phyloP scores from a whole-genome alignment of 371 early-diverging fungal species.

The Rhizopus sp. region DNA sequence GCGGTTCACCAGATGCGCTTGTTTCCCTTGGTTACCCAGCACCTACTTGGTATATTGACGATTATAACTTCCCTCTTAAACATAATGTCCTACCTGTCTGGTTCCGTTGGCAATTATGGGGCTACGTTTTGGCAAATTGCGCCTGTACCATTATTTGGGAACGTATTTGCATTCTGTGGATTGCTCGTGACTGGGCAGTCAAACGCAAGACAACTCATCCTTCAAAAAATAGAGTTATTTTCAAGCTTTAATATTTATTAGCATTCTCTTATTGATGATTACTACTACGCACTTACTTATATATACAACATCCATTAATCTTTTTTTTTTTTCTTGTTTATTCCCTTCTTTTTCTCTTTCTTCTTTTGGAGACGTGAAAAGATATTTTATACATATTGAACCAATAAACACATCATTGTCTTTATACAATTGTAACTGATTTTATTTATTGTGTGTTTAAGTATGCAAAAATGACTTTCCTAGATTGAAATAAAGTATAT shows the following conservation, averaged over 20 bases:
- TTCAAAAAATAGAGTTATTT: slow-evolving; percentile 20
- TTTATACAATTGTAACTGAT: too few relatives aligned
- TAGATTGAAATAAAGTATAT: too few relatives aligned
- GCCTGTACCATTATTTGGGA: slow-evolving; percentile 48
- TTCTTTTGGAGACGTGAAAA: neutral
- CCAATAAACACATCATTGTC: too few relatives aligned
- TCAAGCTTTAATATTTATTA: slow-evolving; percentile 27
- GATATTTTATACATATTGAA: too few relatives aligned
- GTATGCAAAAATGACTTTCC: too few relatives aligned
- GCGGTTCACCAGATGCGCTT: slow-evolving; percentile 58
- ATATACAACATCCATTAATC: neutral
- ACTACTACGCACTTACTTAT: neutral
- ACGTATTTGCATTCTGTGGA: slow-evolving; percentile 54
- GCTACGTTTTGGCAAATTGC: slow-evolving; percentile 33
- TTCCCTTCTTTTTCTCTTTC: neutral
- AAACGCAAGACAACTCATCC: slow-evolving; percentile 20
- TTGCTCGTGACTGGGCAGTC: slow-evolving; percentile 41
- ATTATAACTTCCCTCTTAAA: slow-evolving; percentile 61
- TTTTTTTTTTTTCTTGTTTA: neutral
- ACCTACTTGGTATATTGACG: slow-evolving; percentile 54
- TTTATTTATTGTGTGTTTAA: too few relatives aligned
- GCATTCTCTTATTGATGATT: neutral
- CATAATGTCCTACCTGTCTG: slow-evolving; percentile 70
- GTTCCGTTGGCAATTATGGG: slow-evolving; percentile 72
- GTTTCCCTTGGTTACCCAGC: slow-evolving; percentile 51